A percentile compares a stretch with the other conserved stretches of the same genome.
Evolutionary conservation across 2,329 filamentous ascomycete species (phyloP).

Genomic region (Sporothrix globosa): DNA sequence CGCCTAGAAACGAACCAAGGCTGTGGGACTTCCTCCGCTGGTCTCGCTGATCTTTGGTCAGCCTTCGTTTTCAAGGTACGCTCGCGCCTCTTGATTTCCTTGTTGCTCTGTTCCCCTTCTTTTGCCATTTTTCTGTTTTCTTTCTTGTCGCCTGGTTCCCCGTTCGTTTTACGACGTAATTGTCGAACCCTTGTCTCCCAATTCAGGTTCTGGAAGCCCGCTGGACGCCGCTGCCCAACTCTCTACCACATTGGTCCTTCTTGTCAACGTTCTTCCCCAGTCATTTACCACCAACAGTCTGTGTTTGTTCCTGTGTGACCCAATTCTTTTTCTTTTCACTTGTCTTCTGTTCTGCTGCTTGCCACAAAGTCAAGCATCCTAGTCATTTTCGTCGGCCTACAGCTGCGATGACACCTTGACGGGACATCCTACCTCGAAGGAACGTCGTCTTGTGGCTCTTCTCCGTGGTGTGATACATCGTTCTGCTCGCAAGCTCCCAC

Average conservation of each 20-base stretch:
- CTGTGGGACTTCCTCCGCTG: slow-evolving; percentile 5
- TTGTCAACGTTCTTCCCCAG: not conserved
- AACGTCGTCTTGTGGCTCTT: slow-evolving; percentile 8
- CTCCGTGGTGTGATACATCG: slow-evolving; percentile 21
- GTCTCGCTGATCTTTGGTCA: not conserved
- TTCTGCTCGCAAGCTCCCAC: slow-evolving; percentile 5
- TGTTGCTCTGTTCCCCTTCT: not conserved
- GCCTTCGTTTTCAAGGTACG: slow-evolving; percentile 19
- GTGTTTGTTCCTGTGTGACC: not conserved
- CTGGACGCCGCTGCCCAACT: slow-evolving; percentile 12
- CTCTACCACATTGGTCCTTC: not conserved
- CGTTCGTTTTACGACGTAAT: not conserved
- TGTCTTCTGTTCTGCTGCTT: not conserved
- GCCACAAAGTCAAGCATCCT: not conserved
- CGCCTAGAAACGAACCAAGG: slow-evolving; percentile 10
- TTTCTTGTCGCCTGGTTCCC: not conserved
- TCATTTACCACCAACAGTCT: not conserved
- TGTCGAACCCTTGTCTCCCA: slow-evolving; percentile 5
- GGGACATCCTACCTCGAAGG: slow-evolving; percentile 5
- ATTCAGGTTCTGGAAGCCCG: slow-evolving; percentile 23
- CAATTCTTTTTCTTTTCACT: slow-evolving; percentile 17
- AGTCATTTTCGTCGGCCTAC: slow-evolving; percentile 25
- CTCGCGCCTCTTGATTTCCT: slow-evolving; percentile 1
- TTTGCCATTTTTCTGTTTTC: not conserved
- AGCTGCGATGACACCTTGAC: slow-evolving; percentile 21